Base-by-base conservation (phyloP, 2,329 filamentous ascomycete species). In the Emericellopsis cladophorae region DNA sequence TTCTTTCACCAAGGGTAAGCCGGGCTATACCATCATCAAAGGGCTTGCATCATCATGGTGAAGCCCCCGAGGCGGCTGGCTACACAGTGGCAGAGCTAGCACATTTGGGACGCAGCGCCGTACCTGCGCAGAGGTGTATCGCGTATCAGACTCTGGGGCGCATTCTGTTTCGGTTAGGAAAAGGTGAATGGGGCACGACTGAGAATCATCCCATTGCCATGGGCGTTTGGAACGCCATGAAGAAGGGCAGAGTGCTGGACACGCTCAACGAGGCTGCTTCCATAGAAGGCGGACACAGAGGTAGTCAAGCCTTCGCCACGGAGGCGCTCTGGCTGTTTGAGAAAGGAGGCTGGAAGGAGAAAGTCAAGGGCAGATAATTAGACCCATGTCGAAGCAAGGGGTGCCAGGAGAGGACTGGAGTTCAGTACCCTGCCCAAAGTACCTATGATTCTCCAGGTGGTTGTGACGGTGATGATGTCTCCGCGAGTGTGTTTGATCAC, bases 41-140 rank as follows among this genome's bases (percentile, higher is more conserved):
- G 44, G 92, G 92, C 0, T 71, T 98, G 12, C 92, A 98, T 59
- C 90, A 98, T 59, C 92, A 98, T 58, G 88, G 84, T 46, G 79
- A 89, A 44, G 89, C 90, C 2, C 92, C 92, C 14, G 87, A 94
- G 59, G 86, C 89, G 2, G 92, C 92, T 0, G 92, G 92, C 0
- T 98, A 98, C 61, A 96, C 92, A 0, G 75, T 98, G 24, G 77
- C 79, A 1, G 92, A 98, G 60, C 69, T 98, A 1, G 81, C 87
- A 1, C 76, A 82, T 26, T 71, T 95, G 2, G 79, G 86, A 5
- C 74, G 90, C 29, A 93, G 85, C 42, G 78, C 80, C 0, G 86
- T 95, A 16, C 77, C 92, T 0, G 81, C 84, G 1, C 92, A 98
- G 65, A 68, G 90, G 10, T 95, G 92, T 54, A 74, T 96, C 46